Evolutionary conservation across 2,329 filamentous ascomycete genomes (phyloP).

Genomic region (Exophiala mesophila): DNA sequence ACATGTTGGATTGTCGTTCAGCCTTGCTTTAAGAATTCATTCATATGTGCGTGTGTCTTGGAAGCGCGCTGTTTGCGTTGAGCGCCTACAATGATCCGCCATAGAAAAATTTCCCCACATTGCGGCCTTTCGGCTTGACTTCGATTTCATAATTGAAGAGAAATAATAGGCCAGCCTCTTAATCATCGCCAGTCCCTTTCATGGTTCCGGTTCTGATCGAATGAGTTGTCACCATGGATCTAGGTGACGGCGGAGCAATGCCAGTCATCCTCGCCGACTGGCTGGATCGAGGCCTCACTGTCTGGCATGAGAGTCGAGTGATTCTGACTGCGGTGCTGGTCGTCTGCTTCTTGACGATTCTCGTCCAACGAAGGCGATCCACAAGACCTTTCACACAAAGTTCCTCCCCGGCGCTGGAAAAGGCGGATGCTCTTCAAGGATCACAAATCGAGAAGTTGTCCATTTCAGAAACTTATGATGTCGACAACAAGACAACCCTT

Average conservation of each 20-base stretch:
- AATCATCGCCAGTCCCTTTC: no score
- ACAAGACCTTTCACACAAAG: slow-evolving; percentile 1
- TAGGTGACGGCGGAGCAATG: slow-evolving; percentile 19
- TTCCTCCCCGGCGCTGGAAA: slow-evolving; percentile 18
- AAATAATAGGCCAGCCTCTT: no score
- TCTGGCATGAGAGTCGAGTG: slow-evolving; percentile 24
- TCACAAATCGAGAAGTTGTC: not conserved
- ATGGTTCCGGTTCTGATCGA: no score
- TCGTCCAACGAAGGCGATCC: slow-evolving; percentile 13
- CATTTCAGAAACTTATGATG: not conserved
- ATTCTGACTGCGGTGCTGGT: slow-evolving; percentile 9
- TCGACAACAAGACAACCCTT: not conserved
- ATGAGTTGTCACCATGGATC: slow-evolving; percentile 17
- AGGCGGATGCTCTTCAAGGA: slow-evolving; percentile 15
- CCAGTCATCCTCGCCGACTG: slow-evolving; percentile 23
- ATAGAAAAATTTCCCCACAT: no score
- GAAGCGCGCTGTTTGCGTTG: no score
- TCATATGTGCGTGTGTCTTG: no score
- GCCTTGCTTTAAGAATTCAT: no score
- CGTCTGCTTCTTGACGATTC: slow-evolving; percentile 9
- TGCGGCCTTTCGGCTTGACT: no score
- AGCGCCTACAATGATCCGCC: no score
- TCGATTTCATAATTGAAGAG: no score
- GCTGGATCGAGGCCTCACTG: slow-evolving; percentile 19
- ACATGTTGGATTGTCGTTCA: no score